phyloP scores from a whole-genome alignment of 192 early-diverging fungal species.

The Umbelopsis ramanniana region DNA sequence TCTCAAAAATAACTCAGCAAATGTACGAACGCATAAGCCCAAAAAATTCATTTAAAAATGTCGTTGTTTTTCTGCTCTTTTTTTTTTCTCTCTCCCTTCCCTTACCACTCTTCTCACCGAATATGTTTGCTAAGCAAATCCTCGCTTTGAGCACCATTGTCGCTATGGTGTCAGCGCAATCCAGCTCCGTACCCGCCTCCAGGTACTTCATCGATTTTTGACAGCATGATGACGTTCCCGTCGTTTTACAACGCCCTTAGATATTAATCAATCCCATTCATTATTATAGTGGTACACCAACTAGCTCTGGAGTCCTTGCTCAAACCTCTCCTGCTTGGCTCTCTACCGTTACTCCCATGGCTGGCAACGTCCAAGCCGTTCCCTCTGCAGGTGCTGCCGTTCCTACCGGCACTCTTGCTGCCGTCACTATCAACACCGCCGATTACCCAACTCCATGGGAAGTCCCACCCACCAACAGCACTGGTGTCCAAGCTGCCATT shows the following conservation, averaged over 20 bases:
- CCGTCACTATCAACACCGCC: slow-evolving; percentile 1
- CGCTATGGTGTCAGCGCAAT: slow-evolving; percentile 12
- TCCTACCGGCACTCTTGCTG: slow-evolving; percentile 31
- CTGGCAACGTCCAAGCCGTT: slow-evolving; percentile 29
- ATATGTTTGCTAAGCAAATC: slow-evolving; percentile 1
- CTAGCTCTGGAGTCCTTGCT: slow-evolving; percentile 16
- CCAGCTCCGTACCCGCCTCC: not conserved
- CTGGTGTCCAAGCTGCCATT: slow-evolving; percentile 36
- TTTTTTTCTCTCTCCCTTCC: slow-evolving; percentile 2
- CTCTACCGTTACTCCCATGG: slow-evolving; percentile 21
- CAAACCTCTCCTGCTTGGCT: slow-evolving; percentile 38
- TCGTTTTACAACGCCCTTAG: too few species aligned
- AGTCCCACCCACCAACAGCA: slow-evolving; percentile 42
- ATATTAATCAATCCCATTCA: too few species aligned
- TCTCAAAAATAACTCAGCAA: not conserved
- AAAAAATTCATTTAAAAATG: not conserved
- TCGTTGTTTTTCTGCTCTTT: not conserved
- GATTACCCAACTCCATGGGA: slow-evolving; percentile 43
- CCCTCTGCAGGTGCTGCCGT: slow-evolving; percentile 26
- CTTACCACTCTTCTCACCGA: not conserved
- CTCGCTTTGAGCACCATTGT: not conserved
- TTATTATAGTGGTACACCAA: not conserved
- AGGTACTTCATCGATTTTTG: slow-evolving; percentile 7
- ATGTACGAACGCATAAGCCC: not conserved
- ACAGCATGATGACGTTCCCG: too few species aligned